Evolutionary conservation across 306 rosid species (phyloP).

Genomic region (Dryas alaskensis): DNA sequence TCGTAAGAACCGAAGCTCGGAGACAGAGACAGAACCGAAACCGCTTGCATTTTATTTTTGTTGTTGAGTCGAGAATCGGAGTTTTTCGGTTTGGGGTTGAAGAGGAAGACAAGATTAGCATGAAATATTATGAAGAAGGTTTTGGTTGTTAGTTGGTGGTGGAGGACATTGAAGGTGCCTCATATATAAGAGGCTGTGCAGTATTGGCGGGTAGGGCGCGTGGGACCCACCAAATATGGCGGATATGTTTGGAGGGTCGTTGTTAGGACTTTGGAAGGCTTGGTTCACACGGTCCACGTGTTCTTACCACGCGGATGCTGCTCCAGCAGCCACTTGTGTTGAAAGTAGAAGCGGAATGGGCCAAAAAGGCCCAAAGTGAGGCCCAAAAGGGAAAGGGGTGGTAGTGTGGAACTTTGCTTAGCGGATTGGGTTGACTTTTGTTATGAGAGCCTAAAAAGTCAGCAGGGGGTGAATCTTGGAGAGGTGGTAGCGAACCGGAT

Average conservation of each 20-base stretch:
- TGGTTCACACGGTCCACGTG: conserved; percentile 18
- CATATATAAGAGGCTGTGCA: neutral
- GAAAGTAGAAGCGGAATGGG: too few species aligned
- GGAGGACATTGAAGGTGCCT: neutral
- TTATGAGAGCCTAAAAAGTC: neutral
- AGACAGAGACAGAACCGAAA: conserved; percentile 23
- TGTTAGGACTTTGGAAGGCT: neutral
- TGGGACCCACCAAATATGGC: conserved; percentile 14
- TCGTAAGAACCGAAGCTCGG: conserved; percentile 13
- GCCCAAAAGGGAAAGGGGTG: too few species aligned
- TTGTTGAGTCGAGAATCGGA: neutral
- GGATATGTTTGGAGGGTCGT: neutral
- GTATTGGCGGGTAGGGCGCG: neutral
- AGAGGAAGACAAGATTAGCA: neutral
- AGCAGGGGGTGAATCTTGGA: neutral
- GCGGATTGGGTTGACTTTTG: neutral
- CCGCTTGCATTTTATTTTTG: conserved; percentile 39
- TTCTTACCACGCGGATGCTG: conserved; percentile 4
- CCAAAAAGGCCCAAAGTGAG: too few species aligned
- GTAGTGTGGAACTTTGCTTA: neutral
- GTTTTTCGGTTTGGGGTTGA: neutral
- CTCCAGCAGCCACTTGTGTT: conserved; percentile 6
- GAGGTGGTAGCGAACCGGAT: neutral
- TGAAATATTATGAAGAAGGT: neutral
- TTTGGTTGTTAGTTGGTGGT: neutral